These are phyloP conservation scores for Boletus sensibilis DNA, from an alignment of 768 basidiomycete genomes.

Conservation along the genomic window DNA sequence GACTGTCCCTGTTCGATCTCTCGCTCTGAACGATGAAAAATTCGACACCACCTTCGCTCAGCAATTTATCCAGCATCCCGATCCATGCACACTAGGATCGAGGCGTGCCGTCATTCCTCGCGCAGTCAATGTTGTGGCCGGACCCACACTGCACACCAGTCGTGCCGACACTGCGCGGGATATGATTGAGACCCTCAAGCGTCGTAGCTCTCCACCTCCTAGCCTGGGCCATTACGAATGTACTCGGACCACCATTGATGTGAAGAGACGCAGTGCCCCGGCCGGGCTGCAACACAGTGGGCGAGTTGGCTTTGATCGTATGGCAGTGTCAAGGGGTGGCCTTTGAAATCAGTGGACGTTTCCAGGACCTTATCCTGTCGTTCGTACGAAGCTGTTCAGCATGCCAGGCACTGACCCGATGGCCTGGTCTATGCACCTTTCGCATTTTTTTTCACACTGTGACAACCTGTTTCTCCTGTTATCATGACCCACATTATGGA, in stretches of 20 bases:
- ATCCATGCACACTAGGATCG: constrained; percentile 42
- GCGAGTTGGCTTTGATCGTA: constrained; percentile 58
- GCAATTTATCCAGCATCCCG: constrained; percentile 33
- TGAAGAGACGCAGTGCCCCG: constrained; percentile 61
- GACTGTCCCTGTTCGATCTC: constrained; percentile 39
- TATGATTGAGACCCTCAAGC: constrained; percentile 64
- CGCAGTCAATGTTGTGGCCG: constrained; percentile 41
- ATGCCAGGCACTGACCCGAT: neutral
- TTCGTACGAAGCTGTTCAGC: neutral
- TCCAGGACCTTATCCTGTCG: neutral
- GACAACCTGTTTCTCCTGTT: neutral
- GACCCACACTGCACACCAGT: constrained; percentile 48
- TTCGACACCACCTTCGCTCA: constrained; percentile 3
- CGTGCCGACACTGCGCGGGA: constrained; percentile 57
- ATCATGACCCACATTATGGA: neutral
- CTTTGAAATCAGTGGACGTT: constrained; percentile 40
- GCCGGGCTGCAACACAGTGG: constrained; percentile 50
- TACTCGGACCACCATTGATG: constrained; percentile 36
- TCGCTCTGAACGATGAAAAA: constrained; percentile 12
- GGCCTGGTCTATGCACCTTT: neutral
- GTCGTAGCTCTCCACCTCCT: constrained; percentile 45
- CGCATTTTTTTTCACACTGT: neutral
- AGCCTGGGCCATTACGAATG: constrained; percentile 11
- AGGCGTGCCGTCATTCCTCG: constrained; percentile 51
- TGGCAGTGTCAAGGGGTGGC: constrained; percentile 56